These are phyloP conservation scores for Alternaria triticina DNA, from an alignment of 2,329 filamentous ascomycete genomes.

Conservation along the genomic window DNA sequence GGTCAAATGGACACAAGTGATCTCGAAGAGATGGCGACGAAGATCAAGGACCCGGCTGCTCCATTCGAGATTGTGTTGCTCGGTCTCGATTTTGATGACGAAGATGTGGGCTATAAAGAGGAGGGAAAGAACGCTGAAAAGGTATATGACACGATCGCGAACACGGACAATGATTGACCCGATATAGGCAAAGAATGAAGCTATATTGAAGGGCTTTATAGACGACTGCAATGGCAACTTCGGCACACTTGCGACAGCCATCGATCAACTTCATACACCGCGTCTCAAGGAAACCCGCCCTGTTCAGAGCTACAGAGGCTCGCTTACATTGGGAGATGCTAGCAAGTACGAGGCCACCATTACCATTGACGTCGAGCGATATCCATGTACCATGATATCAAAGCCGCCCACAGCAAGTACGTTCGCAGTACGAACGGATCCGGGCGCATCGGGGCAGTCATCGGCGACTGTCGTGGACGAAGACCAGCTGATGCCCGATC, in stretches of 20 bases:
- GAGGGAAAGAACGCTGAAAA: constrained; percentile 79
- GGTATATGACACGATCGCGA: constrained; percentile 49
- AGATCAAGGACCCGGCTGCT: constrained; percentile 70
- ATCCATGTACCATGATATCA: constrained; percentile 83
- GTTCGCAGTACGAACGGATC: constrained; percentile 66
- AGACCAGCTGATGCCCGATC: constrained; percentile 47
- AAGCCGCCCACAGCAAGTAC: constrained; percentile 76
- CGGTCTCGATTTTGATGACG: constrained; percentile 92
- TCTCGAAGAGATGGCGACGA: constrained; percentile 71
- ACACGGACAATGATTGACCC: constrained; percentile 16
- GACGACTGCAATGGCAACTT: constrained; percentile 73
- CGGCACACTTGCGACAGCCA: constrained; percentile 85
- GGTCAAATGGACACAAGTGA: constrained; percentile 75
- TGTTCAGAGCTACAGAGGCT: constrained; percentile 79
- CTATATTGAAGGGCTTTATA: constrained; percentile 67
- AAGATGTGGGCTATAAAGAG: constrained; percentile 89
- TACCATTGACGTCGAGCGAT: constrained; percentile 86
- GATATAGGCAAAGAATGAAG: constrained; percentile 72
- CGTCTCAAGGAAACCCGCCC: constrained; percentile 77
- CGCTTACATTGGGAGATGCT: constrained; percentile 79
- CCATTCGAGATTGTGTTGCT: constrained; percentile 80
- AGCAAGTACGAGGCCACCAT: constrained; percentile 76
- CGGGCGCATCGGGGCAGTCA: constrained; percentile 59
- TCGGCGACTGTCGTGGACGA: constrained; percentile 56
- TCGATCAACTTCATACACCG: constrained; percentile 79